These are phyloP conservation scores for Geotrichum reessii DNA, from an alignment of 1,139 yeast species.

Conservation along the genomic window DNA sequence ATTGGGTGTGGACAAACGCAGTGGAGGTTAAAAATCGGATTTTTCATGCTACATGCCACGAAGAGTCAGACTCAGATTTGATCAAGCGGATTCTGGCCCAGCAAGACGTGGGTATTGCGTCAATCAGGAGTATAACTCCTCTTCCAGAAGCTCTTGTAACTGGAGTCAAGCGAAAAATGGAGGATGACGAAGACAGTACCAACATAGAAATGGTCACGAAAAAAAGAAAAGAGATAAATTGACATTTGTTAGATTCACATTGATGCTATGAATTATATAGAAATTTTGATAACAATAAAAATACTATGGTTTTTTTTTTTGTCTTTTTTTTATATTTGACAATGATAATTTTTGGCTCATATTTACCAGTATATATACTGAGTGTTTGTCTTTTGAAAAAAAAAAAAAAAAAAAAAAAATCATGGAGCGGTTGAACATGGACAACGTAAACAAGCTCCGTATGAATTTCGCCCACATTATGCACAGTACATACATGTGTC, in stretches of 20 bases:
- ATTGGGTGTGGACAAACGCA: slow-evolving; percentile 93
- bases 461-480: no score
- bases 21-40: slow-evolving; percentile 62
- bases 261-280: no score
- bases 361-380: no score
- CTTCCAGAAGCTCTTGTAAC: slow-evolving; percentile 23
- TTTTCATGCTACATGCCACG: slow-evolving; percentile 76
- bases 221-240: not conserved
- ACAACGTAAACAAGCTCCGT: not conserved
- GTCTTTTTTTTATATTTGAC: no score
- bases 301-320: no score
- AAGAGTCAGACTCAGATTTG: slow-evolving; percentile 49
- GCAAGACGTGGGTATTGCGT: slow-evolving; percentile 8
- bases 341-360: no score
- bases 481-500: no score
- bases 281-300: no score
- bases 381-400: not conserved
- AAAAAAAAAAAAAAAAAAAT: not conserved
- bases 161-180: slow-evolving; percentile 25
- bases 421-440: not conserved
- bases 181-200: slow-evolving; percentile 16
- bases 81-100: slow-evolving; percentile 32
- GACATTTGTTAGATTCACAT: no score
- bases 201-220: slow-evolving; percentile 22
- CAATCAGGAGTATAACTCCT: slow-evolving; percentile 28